phyloP scores from a whole-genome alignment of 345 rosid species.

The Pugionium cornutum region DNA sequence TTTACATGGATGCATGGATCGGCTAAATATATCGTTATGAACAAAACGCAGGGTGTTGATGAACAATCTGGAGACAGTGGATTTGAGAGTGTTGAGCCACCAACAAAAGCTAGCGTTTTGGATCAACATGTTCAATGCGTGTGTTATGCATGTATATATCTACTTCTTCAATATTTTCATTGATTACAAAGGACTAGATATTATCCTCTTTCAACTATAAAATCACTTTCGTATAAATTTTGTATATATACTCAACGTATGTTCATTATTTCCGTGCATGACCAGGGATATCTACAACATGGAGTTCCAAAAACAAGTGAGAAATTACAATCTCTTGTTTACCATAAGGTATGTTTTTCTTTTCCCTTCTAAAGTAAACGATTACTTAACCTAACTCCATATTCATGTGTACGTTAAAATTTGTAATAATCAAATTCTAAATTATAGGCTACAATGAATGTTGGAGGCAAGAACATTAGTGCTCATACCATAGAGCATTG shows the following conservation, averaged over 20 bases:
- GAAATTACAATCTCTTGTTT: slow-evolving; percentile 53
- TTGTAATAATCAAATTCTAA: slow-evolving; percentile 14
- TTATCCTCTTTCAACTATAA: not conserved
- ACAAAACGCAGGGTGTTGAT: slow-evolving; percentile 61
- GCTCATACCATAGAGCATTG: slow-evolving; percentile 85
- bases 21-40: not conserved
- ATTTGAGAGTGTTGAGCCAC: slow-evolving; percentile 56
- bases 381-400: not conserved
- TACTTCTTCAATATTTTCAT: slow-evolving; percentile 4
- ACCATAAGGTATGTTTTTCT: slow-evolving; percentile 47
- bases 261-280: not conserved
- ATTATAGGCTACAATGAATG: slow-evolving; percentile 68
- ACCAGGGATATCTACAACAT: slow-evolving; percentile 81
- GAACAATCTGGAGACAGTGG: slow-evolving; percentile 72
- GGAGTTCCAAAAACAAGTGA: slow-evolving; percentile 84
- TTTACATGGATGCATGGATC: not conserved
- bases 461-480: slow-evolving; percentile 79
- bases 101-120: slow-evolving; percentile 94
- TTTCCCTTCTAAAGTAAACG: slow-evolving; percentile 7
- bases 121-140: slow-evolving; percentile 99
- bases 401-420: not conserved
- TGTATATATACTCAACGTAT: not conserved
- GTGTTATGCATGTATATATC: slow-evolving; percentile 84
- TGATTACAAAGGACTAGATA: not conserved
- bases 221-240: not conserved